Conservation (phyloP, 163 green algal genomes). For the Scenedesmus sp. region DNA sequence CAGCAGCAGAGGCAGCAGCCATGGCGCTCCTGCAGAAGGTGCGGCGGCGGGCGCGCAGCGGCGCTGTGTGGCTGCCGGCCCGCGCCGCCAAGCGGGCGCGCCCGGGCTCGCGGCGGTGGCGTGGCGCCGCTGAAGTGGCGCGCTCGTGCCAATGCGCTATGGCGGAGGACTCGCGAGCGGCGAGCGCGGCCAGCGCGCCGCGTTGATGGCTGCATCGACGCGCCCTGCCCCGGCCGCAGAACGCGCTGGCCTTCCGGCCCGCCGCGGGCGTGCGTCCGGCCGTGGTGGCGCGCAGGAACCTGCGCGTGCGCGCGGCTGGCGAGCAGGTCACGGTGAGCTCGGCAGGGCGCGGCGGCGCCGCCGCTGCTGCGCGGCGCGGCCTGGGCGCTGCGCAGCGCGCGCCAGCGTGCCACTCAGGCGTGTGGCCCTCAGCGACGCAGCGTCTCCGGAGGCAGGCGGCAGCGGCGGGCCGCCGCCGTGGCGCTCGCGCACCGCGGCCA, state of each 20-base stretch:
- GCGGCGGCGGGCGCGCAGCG: no score
- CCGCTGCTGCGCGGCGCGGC: neutral
- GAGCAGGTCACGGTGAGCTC: slow-evolving; percentile 26
- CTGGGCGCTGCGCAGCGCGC: neutral
- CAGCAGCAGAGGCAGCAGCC: no score
- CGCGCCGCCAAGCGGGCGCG: no score
- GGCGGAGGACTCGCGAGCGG: no score
- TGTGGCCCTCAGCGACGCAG: neutral
- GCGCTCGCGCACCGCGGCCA: neutral
- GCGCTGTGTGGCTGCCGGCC: no score
- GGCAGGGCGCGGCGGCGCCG: neutral
- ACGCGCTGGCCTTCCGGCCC: slow-evolving; percentile 17
- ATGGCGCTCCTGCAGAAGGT: no score
- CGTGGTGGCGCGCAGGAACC: neutral
- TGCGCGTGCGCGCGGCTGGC: slow-evolving; percentile 30
- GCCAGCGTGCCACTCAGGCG: neutral
- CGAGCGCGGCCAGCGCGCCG: no score
- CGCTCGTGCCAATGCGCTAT: no score
- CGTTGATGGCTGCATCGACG: no score
- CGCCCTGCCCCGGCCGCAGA: no score
- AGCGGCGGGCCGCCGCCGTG: neutral
- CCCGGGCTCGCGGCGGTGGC: no score
- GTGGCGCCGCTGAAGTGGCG: no score
- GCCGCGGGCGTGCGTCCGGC: neutral
- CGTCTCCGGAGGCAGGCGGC: neutral